phyloP scores from a whole-genome alignment of 805 yeast species.

The Wickerhamiella dianesei region DNA sequence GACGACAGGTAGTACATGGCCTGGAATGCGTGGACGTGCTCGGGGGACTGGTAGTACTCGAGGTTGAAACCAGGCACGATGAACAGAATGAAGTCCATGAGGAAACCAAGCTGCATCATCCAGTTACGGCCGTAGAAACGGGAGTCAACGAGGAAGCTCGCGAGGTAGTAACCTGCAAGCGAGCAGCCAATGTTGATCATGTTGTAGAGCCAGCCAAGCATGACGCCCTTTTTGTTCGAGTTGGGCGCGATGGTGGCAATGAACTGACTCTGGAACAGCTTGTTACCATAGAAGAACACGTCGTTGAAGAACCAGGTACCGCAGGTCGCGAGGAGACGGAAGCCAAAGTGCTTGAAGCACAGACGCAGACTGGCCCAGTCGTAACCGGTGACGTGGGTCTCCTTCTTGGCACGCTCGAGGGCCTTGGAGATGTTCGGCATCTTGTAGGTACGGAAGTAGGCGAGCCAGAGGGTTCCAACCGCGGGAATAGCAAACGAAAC shows the following conservation, averaged over 20 bases:
- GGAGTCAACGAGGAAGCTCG: constrained; percentile 41
- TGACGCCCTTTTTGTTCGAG: constrained; percentile 35
- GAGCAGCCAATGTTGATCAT: constrained; percentile 55
- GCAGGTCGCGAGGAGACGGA: constrained; percentile 38
- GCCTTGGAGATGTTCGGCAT: constrained; percentile 25
- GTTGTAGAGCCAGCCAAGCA: constrained; percentile 36
- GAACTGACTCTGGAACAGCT: constrained; percentile 33
- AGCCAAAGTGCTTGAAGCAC: constrained; percentile 21
- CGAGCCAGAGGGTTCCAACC: constrained; percentile 28
- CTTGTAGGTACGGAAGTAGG: constrained; percentile 27
- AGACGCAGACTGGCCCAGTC: constrained; percentile 23
- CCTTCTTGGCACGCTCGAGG: constrained; percentile 22
- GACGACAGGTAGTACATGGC: constrained; percentile 47
- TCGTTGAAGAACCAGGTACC: constrained; percentile 52
- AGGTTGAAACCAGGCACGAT: constrained; percentile 47
- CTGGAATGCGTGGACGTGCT: constrained; percentile 29
- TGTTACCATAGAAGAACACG: constrained; percentile 52
- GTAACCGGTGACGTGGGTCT: constrained; percentile 27
- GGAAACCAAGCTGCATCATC: constrained; percentile 43
- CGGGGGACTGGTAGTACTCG: constrained; percentile 29
- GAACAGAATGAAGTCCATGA: constrained; percentile 40
- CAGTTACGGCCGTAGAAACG: constrained; percentile 41
- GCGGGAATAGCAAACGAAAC: constrained; percentile 28
- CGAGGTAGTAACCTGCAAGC: constrained; percentile 49
- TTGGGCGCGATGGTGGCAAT: constrained; percentile 32